Conservation (phyloP, 805 yeast species). For the Starmera quercuum region DNA sequence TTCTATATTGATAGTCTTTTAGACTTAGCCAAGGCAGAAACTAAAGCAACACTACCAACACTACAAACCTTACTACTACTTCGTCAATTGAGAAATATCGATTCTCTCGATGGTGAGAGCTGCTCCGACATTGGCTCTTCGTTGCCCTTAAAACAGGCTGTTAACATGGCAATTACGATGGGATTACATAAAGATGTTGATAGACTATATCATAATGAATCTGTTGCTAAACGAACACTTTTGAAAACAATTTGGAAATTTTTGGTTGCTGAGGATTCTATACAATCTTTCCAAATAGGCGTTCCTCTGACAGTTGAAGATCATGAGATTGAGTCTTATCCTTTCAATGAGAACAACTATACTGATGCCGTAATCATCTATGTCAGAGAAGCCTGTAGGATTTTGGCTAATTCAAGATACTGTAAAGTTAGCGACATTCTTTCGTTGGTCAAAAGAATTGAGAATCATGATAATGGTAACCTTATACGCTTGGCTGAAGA, state of each 20-base stretch:
- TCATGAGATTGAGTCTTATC: slow-evolving; percentile 3
- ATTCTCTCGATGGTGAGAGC: slow-evolving; percentile 15
- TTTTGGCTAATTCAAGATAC: slow-evolving; percentile 3
- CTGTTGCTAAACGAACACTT: neutral
- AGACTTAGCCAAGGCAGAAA: slow-evolving; percentile 5
- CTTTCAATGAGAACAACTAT: neutral
- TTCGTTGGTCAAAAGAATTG: slow-evolving; percentile 8
- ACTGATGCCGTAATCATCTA: slow-evolving; percentile 3
- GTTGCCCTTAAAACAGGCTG: slow-evolving; percentile 9
- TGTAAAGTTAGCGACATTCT: slow-evolving; percentile 10
- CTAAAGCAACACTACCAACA: slow-evolving; percentile 12
- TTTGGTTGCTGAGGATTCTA: slow-evolving; percentile 11
- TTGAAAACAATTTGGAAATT: slow-evolving; percentile 14
- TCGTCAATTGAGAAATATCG: slow-evolving; percentile 8
- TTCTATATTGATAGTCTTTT: slow-evolving; percentile 11
- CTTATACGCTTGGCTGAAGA: slow-evolving; percentile 4
- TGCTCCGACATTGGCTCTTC: slow-evolving; percentile 11
- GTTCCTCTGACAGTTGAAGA: slow-evolving; percentile 16
- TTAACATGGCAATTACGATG: slow-evolving; percentile 17
- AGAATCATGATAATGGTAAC: slow-evolving; percentile 8
- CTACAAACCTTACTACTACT: slow-evolving; percentile 14
- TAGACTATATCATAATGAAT: slow-evolving; percentile 6
- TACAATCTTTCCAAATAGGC: slow-evolving; percentile 12
- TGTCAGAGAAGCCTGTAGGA: slow-evolving; percentile 7
- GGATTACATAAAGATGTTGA: slow-evolving; percentile 18